Base-by-base conservation (phyloP, 306 rosid species). In the Cucumis cinereus region DNA sequence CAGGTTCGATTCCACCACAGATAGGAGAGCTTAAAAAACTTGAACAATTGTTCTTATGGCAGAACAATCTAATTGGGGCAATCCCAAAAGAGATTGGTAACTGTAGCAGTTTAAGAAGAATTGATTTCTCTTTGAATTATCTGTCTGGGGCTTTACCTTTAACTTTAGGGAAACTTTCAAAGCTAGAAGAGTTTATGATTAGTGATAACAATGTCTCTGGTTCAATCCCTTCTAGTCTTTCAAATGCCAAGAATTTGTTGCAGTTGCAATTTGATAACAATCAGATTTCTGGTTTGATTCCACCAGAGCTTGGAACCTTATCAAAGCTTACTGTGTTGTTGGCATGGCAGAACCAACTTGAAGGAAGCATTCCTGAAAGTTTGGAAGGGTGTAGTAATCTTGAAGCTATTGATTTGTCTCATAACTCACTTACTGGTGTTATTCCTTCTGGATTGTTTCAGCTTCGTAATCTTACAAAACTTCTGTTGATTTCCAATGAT, bases 291-390 rank as follows among this genome's bases (percentile, higher is more conserved):
- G 98, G 98, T 71, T 69, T 81, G 24, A 88, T 93, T 80, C 98
- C 96, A 8, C 58, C 82, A 50, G 89, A 85, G 79, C 76, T 93
- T 38, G 98, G 98, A 73, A 83, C 59, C 76, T 76, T 93, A 80
- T 64, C 83, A 30, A 79, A 67, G 84, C 83, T 93, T 8, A 86
- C 75, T 10, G 92, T 89, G 3, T 85, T 93, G 61, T 86, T 89
- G 26, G 96, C 95, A 9, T 93, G 98, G 98, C 93, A 93, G 85
- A 90, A 93, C 82, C 86, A 81, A n/a, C 95, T 93, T 22, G 91
- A 84, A 88, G 96, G 96, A 62, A 80, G 87, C 61, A 82, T 93
- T 79, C 93, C 98, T 43, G 79, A 89, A 7, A 76, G 79, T 63
- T 76, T 93, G 79, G 92, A 87, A 13, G 87, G 83, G 30, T 93